Evolutionary conservation across 192 early-diverging fungal species (phyloP).

Genomic region (Coemansia furcata): DNA sequence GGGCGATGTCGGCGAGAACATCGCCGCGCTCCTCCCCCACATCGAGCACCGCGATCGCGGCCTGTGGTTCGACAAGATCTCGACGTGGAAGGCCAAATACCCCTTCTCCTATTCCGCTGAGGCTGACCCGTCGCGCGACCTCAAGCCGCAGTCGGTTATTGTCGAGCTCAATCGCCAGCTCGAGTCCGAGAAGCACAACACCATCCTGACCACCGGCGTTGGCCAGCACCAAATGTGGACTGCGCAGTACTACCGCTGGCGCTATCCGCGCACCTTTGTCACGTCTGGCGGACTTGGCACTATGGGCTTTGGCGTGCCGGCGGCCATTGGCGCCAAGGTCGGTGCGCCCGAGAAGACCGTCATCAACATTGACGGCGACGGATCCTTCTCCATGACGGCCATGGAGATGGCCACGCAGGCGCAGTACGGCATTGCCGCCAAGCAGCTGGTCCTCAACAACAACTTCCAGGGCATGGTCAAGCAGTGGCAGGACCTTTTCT

Average conservation of each 20-base stretch:
- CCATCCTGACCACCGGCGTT: constrained; percentile 94
- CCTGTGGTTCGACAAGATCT: constrained; percentile 83
- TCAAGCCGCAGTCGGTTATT: constrained; percentile 95
- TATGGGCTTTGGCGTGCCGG: constrained; percentile 97
- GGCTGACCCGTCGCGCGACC: constrained; percentile 55
- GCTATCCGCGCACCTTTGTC: constrained; percentile 83
- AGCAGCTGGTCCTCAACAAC: constrained; percentile 96
- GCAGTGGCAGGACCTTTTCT: constrained; percentile 95
- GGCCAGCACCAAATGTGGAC: constrained; percentile 99
- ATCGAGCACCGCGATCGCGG: constrained; percentile 68
- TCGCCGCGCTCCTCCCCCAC: constrained; percentile 75
- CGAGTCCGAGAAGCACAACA: constrained; percentile 80
- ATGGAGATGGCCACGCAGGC: constrained; percentile 97
- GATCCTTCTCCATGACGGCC: constrained; percentile 96
- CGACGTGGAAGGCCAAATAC: constrained; percentile 88
- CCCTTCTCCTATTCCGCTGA: constrained; percentile 81
- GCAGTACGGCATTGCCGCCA: constrained; percentile 97
- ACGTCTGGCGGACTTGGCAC: constrained; percentile 97
- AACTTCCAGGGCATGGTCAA: constrained; percentile 99
- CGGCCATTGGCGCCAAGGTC: constrained; percentile 97
- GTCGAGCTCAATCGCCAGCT: constrained; percentile 88
- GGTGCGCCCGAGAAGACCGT: constrained; percentile 91
- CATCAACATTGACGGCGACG: constrained; percentile 98
- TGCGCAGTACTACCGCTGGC: constrained; percentile 93
- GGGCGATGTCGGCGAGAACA: constrained; percentile 91